These are phyloP conservation scores for Thuidium tamariscinum DNA, from an alignment of 225 moss, liverwort and hornwort genomes.

Conservation along the genomic window DNA sequence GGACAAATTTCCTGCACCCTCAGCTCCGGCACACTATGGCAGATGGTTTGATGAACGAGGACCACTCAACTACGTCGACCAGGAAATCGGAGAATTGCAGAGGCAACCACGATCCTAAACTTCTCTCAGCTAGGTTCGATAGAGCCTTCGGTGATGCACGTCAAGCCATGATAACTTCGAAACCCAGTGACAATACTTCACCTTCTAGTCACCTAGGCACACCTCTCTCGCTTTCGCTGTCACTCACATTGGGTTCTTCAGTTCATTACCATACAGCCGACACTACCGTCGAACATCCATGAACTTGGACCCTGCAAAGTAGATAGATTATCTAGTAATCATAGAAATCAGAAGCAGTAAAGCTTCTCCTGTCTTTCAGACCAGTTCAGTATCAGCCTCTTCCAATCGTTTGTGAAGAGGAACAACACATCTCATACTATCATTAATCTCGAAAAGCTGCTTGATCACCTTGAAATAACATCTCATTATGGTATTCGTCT, in stretches of 20 bases:
- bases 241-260: constrained; percentile 25
- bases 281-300: not conserved
- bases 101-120: not conserved
- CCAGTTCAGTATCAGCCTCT: not conserved
- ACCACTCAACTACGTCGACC: not conserved
- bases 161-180: not conserved
- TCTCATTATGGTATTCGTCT: not conserved
- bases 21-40: not conserved
- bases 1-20: constrained; percentile 1
- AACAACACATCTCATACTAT: not conserved
- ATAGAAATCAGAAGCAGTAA: not conserved
- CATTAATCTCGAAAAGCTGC: not conserved
- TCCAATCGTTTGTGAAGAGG: not conserved
- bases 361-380: not conserved
- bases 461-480: not conserved
- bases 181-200: not conserved
- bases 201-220: not conserved
- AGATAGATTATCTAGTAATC: not conserved
- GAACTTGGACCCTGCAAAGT: not conserved
- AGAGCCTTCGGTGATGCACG: not conserved
- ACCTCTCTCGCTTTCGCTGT: constrained; percentile 30
- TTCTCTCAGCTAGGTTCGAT: not conserved
- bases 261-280: not conserved
- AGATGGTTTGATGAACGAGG: not conserved
- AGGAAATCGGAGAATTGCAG: not conserved